Evolutionary conservation across 352 stramenopile genomes (phyloP), one percentile per base, ranked within the genome.

Genomic region (Hyaloperonospora brassicae): DNA sequence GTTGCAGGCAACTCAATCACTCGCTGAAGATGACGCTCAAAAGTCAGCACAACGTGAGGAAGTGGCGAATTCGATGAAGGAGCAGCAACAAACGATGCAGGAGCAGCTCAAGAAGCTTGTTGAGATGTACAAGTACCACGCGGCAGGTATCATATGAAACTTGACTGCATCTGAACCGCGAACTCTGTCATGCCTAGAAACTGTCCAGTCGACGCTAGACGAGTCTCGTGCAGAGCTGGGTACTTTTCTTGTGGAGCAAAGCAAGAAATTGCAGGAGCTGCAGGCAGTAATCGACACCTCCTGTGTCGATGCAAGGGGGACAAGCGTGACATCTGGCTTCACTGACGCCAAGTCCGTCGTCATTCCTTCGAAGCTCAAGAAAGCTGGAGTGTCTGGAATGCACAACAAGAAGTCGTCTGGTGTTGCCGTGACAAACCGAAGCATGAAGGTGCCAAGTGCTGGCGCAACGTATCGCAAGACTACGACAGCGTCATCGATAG

Each of bases 271-370:
- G 54, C 24, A 76, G 21, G 66, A 79, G 42, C 47, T 82, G 5
- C 69, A 84, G 52, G 53, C 64, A 2, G 48, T 59, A 31, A 76
- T 84, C 13, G 67, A 79, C 25, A 67, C 64, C 36, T 76, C 69
- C n/a, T n/a, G n/a, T n/a, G n/a, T n/a, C n/a, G n/a, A n/a, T n/a
- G n/a, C n/a, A n/a, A n/a, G n/a, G n/a, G n/a, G n/a, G n/a, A n/a
- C n/a, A n/a, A n/a, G n/a, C n/a, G n/a, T n/a, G n/a, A n/a, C n/a
- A n/a, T n/a, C n/a, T n/a, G n/a, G n/a, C n/a, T n/a, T n/a, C n/a
- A n/a, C n/a, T n/a, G n/a, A n/a, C n/a, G n/a, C n/a, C n/a, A n/a
- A n/a, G n/a, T n/a, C n/a, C n/a, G n/a, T n/a, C n/a, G n/a, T n/a
- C n/a, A n/a, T n/a, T n/a, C n/a, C n/a, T n/a, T n/a, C n/a, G n/a